These are phyloP conservation scores for Cardamine occulta DNA, from an alignment of 345 rosid genomes.

Conservation along the genomic window DNA sequence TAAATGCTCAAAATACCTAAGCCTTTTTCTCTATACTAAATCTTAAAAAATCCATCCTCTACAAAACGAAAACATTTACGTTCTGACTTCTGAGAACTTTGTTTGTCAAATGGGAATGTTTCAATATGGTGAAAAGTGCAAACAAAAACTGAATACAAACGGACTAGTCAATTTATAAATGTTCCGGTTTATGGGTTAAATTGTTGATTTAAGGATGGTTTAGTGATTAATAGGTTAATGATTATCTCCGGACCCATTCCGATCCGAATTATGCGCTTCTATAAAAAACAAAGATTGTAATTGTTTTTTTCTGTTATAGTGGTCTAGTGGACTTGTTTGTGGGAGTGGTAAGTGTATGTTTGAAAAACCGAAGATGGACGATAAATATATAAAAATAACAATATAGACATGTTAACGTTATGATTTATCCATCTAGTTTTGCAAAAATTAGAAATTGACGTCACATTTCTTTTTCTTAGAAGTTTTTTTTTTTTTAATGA, in stretches of 20 bases:
- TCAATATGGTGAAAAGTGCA: neutral
- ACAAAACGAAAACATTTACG: neutral
- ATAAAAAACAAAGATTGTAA: too few relatives aligned
- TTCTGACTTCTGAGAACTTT: neutral
- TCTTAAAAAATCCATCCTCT: neutral
- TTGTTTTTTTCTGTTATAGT: too few relatives aligned
- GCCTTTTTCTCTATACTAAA: neutral
- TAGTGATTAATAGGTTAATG: neutral
- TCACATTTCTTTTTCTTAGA: neutral
- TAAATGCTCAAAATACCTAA: neutral
- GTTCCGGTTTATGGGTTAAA: neutral
- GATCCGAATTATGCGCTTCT: too few relatives aligned
- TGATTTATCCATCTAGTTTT: neutral
- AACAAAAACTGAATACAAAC: neutral
- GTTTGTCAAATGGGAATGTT: neutral
- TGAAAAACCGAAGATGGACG: neutral
- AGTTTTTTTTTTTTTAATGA: too few relatives aligned
- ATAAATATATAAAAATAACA: too few relatives aligned
- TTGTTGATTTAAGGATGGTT: slow-evolving; percentile 1
- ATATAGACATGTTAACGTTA: neutral
- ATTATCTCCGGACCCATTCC: neutral
- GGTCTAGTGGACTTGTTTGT: neutral
- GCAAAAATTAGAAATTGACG: neutral
- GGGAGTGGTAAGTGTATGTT: neutral
- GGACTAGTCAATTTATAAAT: too few relatives aligned